Percentiles rank a stretch among this genome's conserved stretches.
phyloP scores from a whole-genome alignment of 2,329 filamentous ascomycete species.

The Arthroderma sp. region DNA sequence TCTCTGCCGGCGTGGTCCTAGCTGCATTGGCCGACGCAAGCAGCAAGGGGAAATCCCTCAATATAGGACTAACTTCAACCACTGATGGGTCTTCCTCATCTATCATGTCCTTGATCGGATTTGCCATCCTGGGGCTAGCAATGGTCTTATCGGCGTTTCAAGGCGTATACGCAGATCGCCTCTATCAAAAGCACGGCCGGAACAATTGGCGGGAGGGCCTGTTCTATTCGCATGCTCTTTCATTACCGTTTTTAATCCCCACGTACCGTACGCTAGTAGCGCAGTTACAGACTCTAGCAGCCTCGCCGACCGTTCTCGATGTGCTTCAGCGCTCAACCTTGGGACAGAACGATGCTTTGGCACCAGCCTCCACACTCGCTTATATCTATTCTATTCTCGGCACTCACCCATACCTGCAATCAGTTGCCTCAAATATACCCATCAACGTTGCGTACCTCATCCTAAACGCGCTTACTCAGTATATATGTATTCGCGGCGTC shows the following conservation, averaged over 20 bases:
- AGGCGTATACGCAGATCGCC: slow-evolving; percentile 86
- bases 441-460: slow-evolving; percentile 27
- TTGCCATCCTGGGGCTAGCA: slow-evolving; percentile 71
- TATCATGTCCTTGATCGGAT: slow-evolving; percentile 44
- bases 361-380: slow-evolving; percentile 42
- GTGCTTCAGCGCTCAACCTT: slow-evolving; percentile 6
- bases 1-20: slow-evolving; percentile 75
- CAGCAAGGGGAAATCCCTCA: slow-evolving; percentile 48
- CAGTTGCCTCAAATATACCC: slow-evolving; percentile 18
- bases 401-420: slow-evolving; percentile 11
- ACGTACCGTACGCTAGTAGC: slow-evolving; percentile 22
- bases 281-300: slow-evolving; percentile 24
- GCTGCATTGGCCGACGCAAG: slow-evolving; percentile 83
- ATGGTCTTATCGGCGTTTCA: slow-evolving; percentile 86
- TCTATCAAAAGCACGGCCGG: slow-evolving; percentile 68
- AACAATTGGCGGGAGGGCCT: slow-evolving; percentile 88
- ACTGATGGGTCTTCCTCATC: slow-evolving; percentile 21
- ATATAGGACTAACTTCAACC: slow-evolving; percentile 26
- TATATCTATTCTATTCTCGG: not conserved
- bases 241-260: slow-evolving; percentile 32
- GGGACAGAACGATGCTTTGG: slow-evolving; percentile 38
- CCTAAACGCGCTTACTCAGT: slow-evolving; percentile 65
- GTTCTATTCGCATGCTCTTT: slow-evolving; percentile 65
- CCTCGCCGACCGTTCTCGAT: slow-evolving; percentile 22
- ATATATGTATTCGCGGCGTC: slow-evolving; percentile 88